Percentiles rank a stretch among this genome's conserved stretches.
phyloP scores from a whole-genome alignment of 257 asterid genomes.

The Leptodermis oblonga region DNA sequence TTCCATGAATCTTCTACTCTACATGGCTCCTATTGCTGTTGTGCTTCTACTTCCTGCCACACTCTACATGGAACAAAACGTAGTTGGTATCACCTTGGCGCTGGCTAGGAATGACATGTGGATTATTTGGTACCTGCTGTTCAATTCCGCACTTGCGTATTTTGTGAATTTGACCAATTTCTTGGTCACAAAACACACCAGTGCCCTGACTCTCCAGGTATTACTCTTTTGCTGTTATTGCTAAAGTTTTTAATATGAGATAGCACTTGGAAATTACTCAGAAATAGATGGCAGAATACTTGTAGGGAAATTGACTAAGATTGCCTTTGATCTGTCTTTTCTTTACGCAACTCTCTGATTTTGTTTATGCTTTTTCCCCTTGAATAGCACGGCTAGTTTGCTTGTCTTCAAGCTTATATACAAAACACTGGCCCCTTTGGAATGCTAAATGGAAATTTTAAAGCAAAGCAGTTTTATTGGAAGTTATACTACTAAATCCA shows the following conservation, averaged over 20 bases:
- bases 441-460: neutral
- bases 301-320: neutral
- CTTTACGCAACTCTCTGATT: neutral
- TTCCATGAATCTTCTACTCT: conserved; percentile 60
- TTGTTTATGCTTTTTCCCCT: neutral
- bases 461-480: neutral
- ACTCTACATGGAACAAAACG: conserved; percentile 55
- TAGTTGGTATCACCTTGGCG: conserved; percentile 56
- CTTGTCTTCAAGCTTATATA: neutral
- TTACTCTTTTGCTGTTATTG: conserved; percentile 12
- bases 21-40: conserved; percentile 70
- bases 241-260: neutral
- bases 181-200: conserved; percentile 68
- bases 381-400: neutral
- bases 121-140: conserved; percentile 55
- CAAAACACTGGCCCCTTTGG: neutral
- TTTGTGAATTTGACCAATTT: conserved; percentile 64
- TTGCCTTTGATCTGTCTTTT: neutral
- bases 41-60: conserved; percentile 55
- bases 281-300: neutral
- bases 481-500: neutral
- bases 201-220: conserved; percentile 70
- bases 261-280: neutral
- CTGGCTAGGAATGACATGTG: conserved; percentile 49
- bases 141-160: conserved; percentile 64